These are phyloP conservation scores for Rutstroemia sp. DNA, from an alignment of 2,329 filamentous ascomycete species.

Conservation along the genomic window DNA sequence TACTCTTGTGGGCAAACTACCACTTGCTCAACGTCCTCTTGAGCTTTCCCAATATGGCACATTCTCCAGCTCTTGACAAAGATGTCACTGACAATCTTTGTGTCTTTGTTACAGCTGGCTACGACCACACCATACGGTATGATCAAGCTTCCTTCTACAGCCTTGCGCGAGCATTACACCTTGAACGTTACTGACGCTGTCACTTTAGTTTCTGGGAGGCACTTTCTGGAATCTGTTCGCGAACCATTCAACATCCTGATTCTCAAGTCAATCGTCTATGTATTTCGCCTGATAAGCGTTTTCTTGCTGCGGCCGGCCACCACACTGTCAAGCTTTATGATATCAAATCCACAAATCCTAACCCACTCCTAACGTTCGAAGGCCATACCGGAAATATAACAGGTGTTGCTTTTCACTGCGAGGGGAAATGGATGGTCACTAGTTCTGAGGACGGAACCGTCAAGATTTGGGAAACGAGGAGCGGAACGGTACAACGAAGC, in stretches of 20 bases:
- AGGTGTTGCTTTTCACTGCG: conserved; percentile 94
- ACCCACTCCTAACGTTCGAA: conserved; percentile 86
- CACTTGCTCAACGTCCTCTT: background rate
- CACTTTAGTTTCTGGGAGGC: conserved; percentile 87
- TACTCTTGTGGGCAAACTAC: background rate
- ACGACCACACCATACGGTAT: conserved; percentile 70
- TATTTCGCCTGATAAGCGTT: conserved; percentile 97
- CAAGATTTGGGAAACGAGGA: conserved; percentile 30
- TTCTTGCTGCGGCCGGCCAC: conserved; percentile 66
- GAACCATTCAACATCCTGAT: conserved; percentile 95
- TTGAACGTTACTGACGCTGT: conserved; percentile 8
- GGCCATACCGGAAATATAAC: conserved; percentile 95
- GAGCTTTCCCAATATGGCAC: background rate
- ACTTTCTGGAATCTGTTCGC: conserved; percentile 92
- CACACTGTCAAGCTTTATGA: conserved; percentile 96
- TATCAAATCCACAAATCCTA: conserved; percentile 96
- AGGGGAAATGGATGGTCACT: conserved; percentile 99
- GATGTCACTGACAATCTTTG: conserved; percentile 19
- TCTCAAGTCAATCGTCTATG: conserved; percentile 97
- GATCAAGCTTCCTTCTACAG: background rate
- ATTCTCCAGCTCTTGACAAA: background rate
- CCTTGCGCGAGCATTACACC: background rate
- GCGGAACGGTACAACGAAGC: conserved; percentile 66
- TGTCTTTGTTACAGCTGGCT: conserved; percentile 46
- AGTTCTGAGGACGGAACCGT: conserved; percentile 79